Conservation (phyloP, 345 rosid species). For the Hevea brasiliensis region DNA sequence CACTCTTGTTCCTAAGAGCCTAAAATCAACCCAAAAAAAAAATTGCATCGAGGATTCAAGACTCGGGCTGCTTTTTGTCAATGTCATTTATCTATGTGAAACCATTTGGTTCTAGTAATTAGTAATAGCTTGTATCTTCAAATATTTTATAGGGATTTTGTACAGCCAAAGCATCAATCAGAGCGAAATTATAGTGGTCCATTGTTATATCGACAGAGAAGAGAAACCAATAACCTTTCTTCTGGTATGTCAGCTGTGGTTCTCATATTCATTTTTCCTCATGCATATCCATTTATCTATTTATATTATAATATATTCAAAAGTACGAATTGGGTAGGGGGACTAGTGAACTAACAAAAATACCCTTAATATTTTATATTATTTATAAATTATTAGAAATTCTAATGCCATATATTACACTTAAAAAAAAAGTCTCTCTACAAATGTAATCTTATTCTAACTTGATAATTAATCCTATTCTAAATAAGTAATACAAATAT, state of each 20-base stretch:
- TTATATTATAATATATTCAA: no score
- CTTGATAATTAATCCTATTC: no score
- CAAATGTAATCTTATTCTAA: no score
- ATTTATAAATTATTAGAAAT: no score
- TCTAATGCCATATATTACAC: no score
- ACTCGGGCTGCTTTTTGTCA: constrained; percentile 16
- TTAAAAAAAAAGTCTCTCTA: no score
- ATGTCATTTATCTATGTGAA: constrained; percentile 20
- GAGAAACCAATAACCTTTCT: constrained; percentile 58
- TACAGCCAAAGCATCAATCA: constrained; percentile 50
- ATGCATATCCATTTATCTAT: neutral
- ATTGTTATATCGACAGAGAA: constrained; percentile 55
- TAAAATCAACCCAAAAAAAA: no score
- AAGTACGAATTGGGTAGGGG: no score
- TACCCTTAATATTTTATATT: no score
- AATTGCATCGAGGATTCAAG: no score
- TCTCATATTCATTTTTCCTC: constrained; percentile 17
- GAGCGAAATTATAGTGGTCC: constrained; percentile 83
- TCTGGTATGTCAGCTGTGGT: constrained; percentile 40
- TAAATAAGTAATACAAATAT: no score
- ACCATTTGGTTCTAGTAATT: constrained; percentile 14
- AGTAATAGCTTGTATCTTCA: constrained; percentile 24
- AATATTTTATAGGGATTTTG: constrained; percentile 58
- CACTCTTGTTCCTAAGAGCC: neutral
- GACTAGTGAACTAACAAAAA: no score